Base-by-base conservation (phyloP, 208 protist species). In the Acanthamoeba royreba region DNA sequence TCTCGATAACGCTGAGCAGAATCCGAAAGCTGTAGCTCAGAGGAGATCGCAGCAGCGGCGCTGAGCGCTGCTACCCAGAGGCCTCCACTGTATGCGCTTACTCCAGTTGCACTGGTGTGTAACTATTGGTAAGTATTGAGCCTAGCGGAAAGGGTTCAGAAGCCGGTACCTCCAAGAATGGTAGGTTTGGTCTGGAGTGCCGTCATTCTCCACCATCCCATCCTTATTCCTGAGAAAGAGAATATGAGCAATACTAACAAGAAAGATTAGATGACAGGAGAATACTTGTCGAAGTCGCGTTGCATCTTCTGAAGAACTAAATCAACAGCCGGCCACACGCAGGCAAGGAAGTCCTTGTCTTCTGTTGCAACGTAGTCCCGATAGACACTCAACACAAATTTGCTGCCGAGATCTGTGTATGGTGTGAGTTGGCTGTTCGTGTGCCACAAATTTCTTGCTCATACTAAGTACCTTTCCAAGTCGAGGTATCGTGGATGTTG, bases 181-280 rank as follows among this genome's bases (percentile, higher is more conserved):
- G 69, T 98, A 98, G 1, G 96, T 97, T 47, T 97, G 96, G 42
- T 98, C 97, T 2, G 96, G 92, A 25, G 25, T 22, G 19, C 94
- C 95, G 31, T 97, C 96, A 86, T 98, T 98, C 66, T 97, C 96
- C 5, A 98, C 95, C 9, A 98, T 93, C 22, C 97, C 97, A 90
- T 97, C 96, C 38, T 72, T 83, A 40, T 97, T 90, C 8, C 35
- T 92, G 72, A 96, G 96, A 61, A 95, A 97, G 19, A 94, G 31
- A n/a, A n/a, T n/a, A n/a, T n/a, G n/a, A n/a, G n/a, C n/a, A n/a
- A n/a, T n/a, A n/a, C n/a, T n/a, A n/a, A n/a, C n/a, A n/a, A 5
- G 28, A 15, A 28, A 61, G 58, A 31, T 58, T 72, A 22, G 61
- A 2, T 72, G 61, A 8, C 38, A 11, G 28, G 33, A 74, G 83